These are phyloP conservation scores for Firmiana major DNA, from an alignment of 345 rosid species.

Conservation along the genomic window DNA sequence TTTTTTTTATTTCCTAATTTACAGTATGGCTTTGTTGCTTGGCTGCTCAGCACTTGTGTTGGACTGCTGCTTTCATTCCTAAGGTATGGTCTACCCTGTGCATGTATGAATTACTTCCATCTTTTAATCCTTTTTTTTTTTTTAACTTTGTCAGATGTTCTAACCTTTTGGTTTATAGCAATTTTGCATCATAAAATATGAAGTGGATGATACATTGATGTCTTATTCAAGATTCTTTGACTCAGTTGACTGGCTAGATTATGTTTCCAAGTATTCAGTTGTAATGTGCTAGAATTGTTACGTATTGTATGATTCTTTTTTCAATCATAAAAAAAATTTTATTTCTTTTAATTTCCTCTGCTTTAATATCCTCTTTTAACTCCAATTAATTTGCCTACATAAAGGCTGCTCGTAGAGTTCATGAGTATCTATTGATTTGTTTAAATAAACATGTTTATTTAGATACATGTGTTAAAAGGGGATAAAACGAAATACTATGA, in stretches of 20 bases:
- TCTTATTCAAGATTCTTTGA: neutral
- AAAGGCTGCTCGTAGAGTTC: neutral
- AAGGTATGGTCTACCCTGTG: slow-evolving; percentile 48
- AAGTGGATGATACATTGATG: neutral
- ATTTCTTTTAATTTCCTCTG: neutral
- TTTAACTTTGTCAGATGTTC: neutral
- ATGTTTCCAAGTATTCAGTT: neutral
- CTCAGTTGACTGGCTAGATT: neutral
- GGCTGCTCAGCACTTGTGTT: slow-evolving; percentile 95
- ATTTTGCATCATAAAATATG: neutral
- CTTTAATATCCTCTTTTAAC: neutral
- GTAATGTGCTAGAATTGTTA: slow-evolving; percentile 6
- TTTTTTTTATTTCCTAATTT: neutral
- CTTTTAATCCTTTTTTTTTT: neutral
- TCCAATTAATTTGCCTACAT: neutral
- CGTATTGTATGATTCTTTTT: neutral
- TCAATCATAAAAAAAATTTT: neutral
- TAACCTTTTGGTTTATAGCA: neutral
- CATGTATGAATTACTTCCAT: neutral
- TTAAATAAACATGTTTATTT: too few relatives aligned
- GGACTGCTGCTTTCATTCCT: slow-evolving; percentile 95
- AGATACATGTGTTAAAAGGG: too few relatives aligned
- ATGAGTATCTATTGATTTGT: neutral
- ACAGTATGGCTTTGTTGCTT: slow-evolving; percentile 88
- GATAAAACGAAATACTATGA: too few relatives aligned